These are phyloP conservation scores for Aegilops sharonensis DNA, from an alignment of 176 grass and related monocot genomes.

Conservation along the genomic window DNA sequence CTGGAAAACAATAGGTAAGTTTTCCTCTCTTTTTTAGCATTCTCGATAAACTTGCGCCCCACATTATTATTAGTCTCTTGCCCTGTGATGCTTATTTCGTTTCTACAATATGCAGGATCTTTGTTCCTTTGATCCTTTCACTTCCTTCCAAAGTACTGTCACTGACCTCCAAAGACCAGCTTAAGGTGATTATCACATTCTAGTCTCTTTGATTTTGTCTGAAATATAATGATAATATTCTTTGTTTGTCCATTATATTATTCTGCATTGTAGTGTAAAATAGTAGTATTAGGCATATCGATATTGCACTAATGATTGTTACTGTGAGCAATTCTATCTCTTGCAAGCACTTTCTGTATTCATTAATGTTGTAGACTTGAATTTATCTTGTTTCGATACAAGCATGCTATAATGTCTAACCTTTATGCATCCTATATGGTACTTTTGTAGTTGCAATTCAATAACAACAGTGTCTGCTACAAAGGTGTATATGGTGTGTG, in stretches of 20 bases:
- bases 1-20: slow-evolving; percentile 85
- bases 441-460: not conserved
- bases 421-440: not conserved
- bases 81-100: slow-evolving; percentile 18
- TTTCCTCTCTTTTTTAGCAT: not conserved
- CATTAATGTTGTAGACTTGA: not conserved
- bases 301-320: not conserved
- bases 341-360: not conserved
- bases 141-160: slow-evolving; percentile 89
- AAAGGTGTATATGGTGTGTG: not conserved
- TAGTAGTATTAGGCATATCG: not conserved
- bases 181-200: slow-evolving; percentile 66
- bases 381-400: not conserved
- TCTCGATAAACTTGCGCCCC: not conserved
- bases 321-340: not conserved
- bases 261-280: slow-evolving; percentile 1
- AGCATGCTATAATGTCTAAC: not conserved
- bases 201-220: slow-evolving; percentile 12
- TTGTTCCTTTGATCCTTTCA: slow-evolving; percentile 84
- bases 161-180: slow-evolving; percentile 83
- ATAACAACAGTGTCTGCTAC: not conserved
- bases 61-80: not conserved
- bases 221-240: not conserved
- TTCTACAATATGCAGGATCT: slow-evolving; percentile 56
- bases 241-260: not conserved